phyloP scores from a whole-genome alignment of 2,329 filamentous ascomycete species.

The Acephala macrosclerotiorum region DNA sequence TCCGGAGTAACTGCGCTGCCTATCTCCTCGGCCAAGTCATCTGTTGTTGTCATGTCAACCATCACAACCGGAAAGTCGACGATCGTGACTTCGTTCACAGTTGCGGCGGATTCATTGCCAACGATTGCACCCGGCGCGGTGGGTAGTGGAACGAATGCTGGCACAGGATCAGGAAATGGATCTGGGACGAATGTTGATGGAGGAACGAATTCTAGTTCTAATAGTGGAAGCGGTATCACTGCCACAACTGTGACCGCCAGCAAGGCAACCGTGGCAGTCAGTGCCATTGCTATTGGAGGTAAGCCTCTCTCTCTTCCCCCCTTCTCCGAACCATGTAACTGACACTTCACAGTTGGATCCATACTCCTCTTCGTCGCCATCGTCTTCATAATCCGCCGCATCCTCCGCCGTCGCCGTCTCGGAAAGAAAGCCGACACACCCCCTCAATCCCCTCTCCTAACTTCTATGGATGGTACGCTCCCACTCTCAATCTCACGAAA shows the following conservation, averaged over 20 bases:
- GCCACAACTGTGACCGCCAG: conserved; percentile 11
- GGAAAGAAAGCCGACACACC: conserved; percentile 27
- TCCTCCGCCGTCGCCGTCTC: conserved; percentile 29
- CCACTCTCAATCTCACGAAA: conserved; percentile 27
- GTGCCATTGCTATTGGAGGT: conserved; percentile 26
- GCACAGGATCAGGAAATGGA: conserved; percentile 12
- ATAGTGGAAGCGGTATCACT: neutral
- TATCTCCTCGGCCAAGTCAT: neutral
- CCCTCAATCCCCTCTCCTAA: conserved; percentile 28
- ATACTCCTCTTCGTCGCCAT: conserved; percentile 24
- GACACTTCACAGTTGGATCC: conserved; percentile 20
- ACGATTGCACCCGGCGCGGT: conserved; percentile 1
- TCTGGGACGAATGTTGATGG: conserved; percentile 14
- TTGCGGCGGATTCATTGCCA: conserved; percentile 15
- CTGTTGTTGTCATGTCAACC: neutral
- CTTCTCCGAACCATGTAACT: neutral
- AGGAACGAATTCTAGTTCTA: neutral
- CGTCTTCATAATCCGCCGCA: conserved; percentile 28
- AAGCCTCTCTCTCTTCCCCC: neutral
- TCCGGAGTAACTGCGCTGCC: neutral
- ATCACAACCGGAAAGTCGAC: neutral
- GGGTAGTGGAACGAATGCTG: conserved; percentile 8
- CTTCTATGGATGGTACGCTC: conserved; percentile 9
- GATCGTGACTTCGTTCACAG: conserved; percentile 11
- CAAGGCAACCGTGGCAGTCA: conserved; percentile 12